Conservation (phyloP, 2,329 filamentous ascomycete species). For the Exophiala sp. region DNA sequence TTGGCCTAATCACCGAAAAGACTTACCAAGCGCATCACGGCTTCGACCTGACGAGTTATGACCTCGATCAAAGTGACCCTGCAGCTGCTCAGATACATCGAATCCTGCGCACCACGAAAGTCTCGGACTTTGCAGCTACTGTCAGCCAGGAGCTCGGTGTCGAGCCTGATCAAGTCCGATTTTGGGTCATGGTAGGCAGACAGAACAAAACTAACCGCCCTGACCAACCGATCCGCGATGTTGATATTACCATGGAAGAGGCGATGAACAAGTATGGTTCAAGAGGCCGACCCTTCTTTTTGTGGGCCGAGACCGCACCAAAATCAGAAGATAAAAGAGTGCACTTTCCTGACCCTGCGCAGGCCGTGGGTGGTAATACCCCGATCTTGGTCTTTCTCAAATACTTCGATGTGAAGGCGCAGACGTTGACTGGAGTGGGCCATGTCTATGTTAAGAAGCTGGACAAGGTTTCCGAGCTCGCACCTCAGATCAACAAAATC, state of each 20-base stretch:
- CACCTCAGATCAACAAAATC: conserved; percentile 67
- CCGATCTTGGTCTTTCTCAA: conserved; percentile 86
- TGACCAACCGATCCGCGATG: conserved; percentile 76
- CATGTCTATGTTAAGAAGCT: conserved; percentile 83
- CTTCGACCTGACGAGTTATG: conserved; percentile 72
- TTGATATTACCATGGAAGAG: conserved; percentile 71
- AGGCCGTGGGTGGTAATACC: conserved; percentile 36
- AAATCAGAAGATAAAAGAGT: conserved; percentile 63
- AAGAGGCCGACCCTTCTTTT: conserved; percentile 60
- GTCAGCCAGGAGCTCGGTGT: conserved; percentile 65
- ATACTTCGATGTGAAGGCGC: conserved; percentile 73
- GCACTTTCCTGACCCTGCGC: conserved; percentile 53
- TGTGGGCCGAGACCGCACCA: conserved; percentile 74
- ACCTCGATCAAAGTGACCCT: conserved; percentile 56
- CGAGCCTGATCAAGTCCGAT: conserved; percentile 64
- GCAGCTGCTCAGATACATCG: conserved; percentile 68
- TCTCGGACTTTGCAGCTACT: conserved; percentile 65
- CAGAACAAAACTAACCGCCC: conserved; percentile 95
- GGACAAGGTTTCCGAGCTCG: conserved; percentile 80
- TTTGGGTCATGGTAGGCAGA: conserved; percentile 97
- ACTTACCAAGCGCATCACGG: conserved; percentile 76
- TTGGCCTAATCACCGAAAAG: conserved; percentile 73
- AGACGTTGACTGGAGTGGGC: conserved; percentile 68
- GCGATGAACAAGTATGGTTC: conserved; percentile 63
- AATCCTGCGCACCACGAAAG: conserved; percentile 65